Evolutionary conservation across 2,329 filamentous ascomycete species (phyloP).

Genomic region (Pseudogymnoascus sp.): DNA sequence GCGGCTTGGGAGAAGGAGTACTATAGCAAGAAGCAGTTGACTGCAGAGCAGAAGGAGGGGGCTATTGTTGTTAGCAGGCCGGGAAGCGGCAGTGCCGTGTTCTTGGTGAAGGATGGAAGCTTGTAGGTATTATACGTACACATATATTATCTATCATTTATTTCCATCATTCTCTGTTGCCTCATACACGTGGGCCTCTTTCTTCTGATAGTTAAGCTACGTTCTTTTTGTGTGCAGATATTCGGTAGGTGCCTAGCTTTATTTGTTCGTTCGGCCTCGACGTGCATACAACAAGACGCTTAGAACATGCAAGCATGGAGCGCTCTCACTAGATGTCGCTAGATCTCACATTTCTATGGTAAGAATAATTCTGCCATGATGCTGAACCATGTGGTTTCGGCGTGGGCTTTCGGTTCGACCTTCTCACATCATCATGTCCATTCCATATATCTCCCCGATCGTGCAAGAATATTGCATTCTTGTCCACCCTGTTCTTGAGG

Average conservation of each 20-base stretch:
- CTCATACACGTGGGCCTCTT: no score
- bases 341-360: not conserved
- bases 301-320: not conserved
- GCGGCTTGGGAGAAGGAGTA: slow-evolving; percentile 74
- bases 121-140: slow-evolving; percentile 2
- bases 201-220: not conserved
- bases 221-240: not conserved
- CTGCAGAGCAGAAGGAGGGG: slow-evolving; percentile 63
- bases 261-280: not conserved
- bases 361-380: not conserved
- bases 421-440: not conserved
- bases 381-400: not conserved
- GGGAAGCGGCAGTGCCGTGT: slow-evolving; percentile 61
- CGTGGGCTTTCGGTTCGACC: not conserved
- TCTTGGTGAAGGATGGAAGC: slow-evolving; percentile 28
- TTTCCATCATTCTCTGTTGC: not conserved
- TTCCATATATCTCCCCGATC: not conserved
- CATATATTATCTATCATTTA: not conserved
- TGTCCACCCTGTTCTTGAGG: not conserved
- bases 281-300: not conserved
- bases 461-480: not conserved
- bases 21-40: slow-evolving; percentile 58
- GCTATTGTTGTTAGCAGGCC: slow-evolving; percentile 88
- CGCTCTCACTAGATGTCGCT: not conserved
- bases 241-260: not conserved